Percentiles rank a stretch among this genome's conserved stretches.
Conservation (phyloP, 257 asterid genomes). For the Solanum peruvianum region DNA sequence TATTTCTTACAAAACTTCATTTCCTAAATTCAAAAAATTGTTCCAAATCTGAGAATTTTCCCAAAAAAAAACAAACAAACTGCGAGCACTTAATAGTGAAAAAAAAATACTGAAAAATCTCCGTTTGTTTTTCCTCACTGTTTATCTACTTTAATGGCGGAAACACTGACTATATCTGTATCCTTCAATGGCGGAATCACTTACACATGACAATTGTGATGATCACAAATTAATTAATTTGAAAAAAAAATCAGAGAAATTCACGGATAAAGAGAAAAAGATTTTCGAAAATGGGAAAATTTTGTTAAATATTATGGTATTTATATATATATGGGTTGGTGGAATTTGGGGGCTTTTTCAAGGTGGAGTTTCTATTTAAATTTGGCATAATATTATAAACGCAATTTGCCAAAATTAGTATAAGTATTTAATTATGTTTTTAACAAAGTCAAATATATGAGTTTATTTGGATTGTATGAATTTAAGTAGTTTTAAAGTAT, state of each 20-base stretch:
- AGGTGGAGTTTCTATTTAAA: neutral
- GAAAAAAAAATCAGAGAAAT: too few species aligned
- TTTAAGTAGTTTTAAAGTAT: neutral
- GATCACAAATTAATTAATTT: neutral
- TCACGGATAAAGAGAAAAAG: neutral
- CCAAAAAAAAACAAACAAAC: neutral
- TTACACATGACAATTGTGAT: neutral
- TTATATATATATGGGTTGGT: neutral
- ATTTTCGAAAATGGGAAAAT: neutral
- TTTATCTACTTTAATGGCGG: neutral
- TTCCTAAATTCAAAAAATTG: neutral
- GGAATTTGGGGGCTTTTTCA: neutral
- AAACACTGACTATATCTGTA: neutral
- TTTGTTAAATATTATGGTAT: neutral
- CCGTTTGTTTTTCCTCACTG: neutral
- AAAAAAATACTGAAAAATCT: neutral
- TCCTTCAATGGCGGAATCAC: neutral
- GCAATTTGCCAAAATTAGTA: neutral
- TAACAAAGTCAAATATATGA: neutral
- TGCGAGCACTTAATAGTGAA: neutral
- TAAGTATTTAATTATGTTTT: neutral
- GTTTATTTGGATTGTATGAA: neutral
- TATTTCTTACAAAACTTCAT: slow-evolving; percentile 96
- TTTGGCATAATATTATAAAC: neutral
- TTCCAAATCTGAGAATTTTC: neutral